Conservation (phyloP, 108 stramenopile species). For the Discostella stelligeroides region DNA sequence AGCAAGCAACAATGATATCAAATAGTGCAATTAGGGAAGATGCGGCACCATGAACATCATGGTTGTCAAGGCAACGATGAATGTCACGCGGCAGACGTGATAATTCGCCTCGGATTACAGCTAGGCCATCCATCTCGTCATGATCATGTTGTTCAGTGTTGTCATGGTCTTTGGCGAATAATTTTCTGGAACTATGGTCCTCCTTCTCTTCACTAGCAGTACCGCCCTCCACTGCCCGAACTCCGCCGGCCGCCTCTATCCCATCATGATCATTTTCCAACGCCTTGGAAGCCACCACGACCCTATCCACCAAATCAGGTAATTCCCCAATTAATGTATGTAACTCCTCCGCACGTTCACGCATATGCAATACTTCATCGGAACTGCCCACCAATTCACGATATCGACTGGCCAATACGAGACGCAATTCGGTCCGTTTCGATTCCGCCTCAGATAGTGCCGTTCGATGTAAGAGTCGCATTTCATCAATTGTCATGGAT, state of each 20-base stretch:
- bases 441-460: constrained; percentile 83
- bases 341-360: constrained; percentile 75
- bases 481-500: constrained; percentile 84
- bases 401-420: constrained; percentile 86
- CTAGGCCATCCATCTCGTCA: not conserved
- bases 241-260: not conserved
- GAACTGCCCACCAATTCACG: constrained; percentile 83
- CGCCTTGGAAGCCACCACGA: constrained; percentile 27
- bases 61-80: constrained; percentile 70
- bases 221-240: not conserved
- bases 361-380: constrained; percentile 88
- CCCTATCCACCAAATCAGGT: constrained; percentile 65
- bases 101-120: constrained; percentile 45
- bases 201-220: not conserved
- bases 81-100: constrained; percentile 64
- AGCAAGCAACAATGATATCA: constrained; percentile 60
- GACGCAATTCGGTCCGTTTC: constrained; percentile 83
- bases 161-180: not conserved
- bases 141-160: not conserved
- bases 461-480: constrained; percentile 75
- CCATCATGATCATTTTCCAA: not conserved
- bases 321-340: constrained; percentile 67
- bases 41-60: constrained; percentile 74
- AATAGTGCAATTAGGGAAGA: constrained; percentile 63
- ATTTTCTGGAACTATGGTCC: constrained; percentile 2